These are phyloP conservation scores for Asclepias syriaca DNA, from an alignment of 257 asterid species.

Conservation along the genomic window DNA sequence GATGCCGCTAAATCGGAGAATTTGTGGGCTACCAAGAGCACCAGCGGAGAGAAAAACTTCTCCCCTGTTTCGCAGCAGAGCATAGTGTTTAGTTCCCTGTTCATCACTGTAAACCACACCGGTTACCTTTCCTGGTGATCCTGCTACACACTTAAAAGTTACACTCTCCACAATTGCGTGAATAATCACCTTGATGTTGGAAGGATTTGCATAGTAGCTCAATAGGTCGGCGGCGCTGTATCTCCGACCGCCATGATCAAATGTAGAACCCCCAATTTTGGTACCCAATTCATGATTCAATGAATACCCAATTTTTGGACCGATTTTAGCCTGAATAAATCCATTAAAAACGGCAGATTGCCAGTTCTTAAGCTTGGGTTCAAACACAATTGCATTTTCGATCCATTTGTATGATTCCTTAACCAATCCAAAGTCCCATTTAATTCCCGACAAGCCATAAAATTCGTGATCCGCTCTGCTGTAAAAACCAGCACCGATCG, in stretches of 20 bases:
- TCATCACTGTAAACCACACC: conserved; percentile 72
- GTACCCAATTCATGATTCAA: conserved; percentile 76
- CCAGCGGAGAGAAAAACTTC: conserved; percentile 81
- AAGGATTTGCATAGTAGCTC: conserved; percentile 50
- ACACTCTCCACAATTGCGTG: conserved; percentile 70
- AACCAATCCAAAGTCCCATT: conserved; percentile 54
- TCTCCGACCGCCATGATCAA: conserved; percentile 60
- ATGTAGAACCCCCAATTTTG: conserved; percentile 85
- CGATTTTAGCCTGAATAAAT: conserved; percentile 62
- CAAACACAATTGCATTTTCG: conserved; percentile 69
- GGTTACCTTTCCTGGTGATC: conserved; percentile 29
- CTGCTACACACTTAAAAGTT: conserved; percentile 31
- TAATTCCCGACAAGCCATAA: conserved; percentile 42
- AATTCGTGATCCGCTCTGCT: conserved; percentile 52
- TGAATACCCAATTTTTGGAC: conserved; percentile 63
- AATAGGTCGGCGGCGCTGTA: conserved; percentile 80
- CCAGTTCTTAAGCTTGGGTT: conserved; percentile 69
- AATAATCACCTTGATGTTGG: conserved; percentile 51
- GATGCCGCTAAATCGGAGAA: conserved; percentile 72
- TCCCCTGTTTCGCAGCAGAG: conserved; percentile 57
- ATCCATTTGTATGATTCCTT: conserved; percentile 83
- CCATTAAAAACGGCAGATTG: conserved; percentile 74
- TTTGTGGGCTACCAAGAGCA: conserved; percentile 87
- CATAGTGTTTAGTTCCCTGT: conserved; percentile 54
- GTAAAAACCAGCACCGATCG: conserved; percentile 77